A percentile compares a stretch with the other conserved stretches of the same genome.
These are phyloP conservation scores for Aspergillus piperis DNA, from an alignment of 2,329 filamentous ascomycete genomes.

Conservation along the genomic window DNA sequence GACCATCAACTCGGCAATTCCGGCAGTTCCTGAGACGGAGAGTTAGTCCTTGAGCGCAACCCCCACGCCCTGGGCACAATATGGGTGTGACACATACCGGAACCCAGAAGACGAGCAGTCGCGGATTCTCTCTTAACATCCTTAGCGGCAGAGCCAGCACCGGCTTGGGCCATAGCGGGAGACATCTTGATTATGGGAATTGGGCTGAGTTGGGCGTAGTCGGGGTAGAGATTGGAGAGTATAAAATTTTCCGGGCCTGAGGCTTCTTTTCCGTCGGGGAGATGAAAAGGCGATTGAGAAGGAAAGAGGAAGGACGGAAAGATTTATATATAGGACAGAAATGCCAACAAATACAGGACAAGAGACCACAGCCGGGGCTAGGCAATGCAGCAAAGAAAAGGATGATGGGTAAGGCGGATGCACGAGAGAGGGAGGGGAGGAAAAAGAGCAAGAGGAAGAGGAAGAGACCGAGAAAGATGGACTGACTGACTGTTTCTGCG, in stretches of 20 bases:
- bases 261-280: conserved; percentile 2
- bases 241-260: background rate
- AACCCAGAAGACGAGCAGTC: conserved; percentile 82
- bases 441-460: conserved; percentile 13
- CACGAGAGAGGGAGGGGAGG: background rate
- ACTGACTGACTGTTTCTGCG: conserved; percentile 18
- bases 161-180: conserved; percentile 47
- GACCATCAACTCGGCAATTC: conserved; percentile 88
- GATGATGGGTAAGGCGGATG: too few relatives aligned
- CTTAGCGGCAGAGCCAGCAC: conserved; percentile 53
- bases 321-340: background rate
- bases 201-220: background rate
- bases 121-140: conserved; percentile 84
- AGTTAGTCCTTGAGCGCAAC: conserved; percentile 21
- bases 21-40: conserved; percentile 70
- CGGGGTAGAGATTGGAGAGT: background rate
- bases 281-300: conserved; percentile 5
- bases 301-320: background rate
- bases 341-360: conserved; percentile 7
- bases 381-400: conserved; percentile 15
- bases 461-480: conserved; percentile 10
- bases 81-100: conserved; percentile 61
- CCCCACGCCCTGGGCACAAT: background rate
- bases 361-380: conserved; percentile 6
- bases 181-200: conserved; percentile 53